Evolutionary conservation across 192 early-diverging fungal genomes (phyloP), one percentile per base, ranked within the genome.

Genomic region (Backusella parvicylindrica): DNA sequence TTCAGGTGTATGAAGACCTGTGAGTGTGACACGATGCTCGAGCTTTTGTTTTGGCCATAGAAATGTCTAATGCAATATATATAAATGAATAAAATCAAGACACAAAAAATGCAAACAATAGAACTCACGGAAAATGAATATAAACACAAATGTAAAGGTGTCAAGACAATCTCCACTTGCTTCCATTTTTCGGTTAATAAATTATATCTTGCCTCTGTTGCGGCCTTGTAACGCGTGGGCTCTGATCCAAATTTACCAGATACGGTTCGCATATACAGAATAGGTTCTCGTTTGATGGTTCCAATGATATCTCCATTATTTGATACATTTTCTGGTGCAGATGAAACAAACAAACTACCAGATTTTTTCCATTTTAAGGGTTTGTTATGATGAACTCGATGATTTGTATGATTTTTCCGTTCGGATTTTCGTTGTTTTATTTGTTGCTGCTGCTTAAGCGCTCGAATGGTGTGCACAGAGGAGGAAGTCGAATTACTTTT

Each of bases 311-410:
- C 13, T 9, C 35, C 21, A 6, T 1, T 15, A 1, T 36, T 15
- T 18, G 26, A 15, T 1, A 36, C 16, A 1, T 9, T 30, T 1
- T 43, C 60, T 23, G 40, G 63, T 4, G 26, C 15, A 31, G 33
- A 31, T 21, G 75, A 50, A 6, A 72, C 18, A 32, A 77, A 77
- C 6, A 77, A 40, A 11, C 30, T 23, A 7, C 76, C 76, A 2
- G 70, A 37, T 12, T 77, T 72, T 15, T 41, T 71, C 76, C 76
- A 77, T 26, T 72, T 64, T 31, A 77, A 49, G 5, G 40, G 43
- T 21, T 70, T 66, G 1, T 40, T 7, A 28, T 15, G 26, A 26
- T 64, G 69, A 5, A 1, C 1, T 26, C 64, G 73, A 26, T 37
- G 8, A 41, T 18, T 23, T 67, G 40, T 73, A 8, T 68, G 5